phyloP scores from a whole-genome alignment of 2,329 filamentous ascomycete species.

The Beauveria australis region DNA sequence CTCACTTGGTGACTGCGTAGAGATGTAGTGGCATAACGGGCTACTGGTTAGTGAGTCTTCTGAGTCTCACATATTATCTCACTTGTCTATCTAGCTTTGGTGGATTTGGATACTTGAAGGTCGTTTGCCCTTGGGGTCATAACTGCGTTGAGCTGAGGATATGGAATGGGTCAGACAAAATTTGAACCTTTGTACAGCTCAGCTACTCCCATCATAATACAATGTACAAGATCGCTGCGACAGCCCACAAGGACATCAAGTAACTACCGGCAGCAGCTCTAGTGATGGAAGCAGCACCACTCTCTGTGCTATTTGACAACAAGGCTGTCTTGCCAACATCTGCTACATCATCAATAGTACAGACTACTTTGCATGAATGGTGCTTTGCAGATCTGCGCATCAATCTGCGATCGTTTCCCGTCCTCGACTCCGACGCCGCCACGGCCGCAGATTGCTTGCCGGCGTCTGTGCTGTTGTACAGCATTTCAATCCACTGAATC shows the following conservation, averaged over 20 bases:
- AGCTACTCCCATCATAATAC: background rate
- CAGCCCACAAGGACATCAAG: background rate
- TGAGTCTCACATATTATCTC: slow-evolving; percentile 1
- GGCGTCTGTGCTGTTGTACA: slow-evolving; percentile 39
- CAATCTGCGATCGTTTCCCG: slow-evolving; percentile 18
- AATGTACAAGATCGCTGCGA: background rate
- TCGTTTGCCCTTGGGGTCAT: too few relatives aligned
- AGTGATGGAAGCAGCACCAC: background rate
- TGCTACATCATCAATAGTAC: slow-evolving; percentile 26
- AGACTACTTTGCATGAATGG: slow-evolving; percentile 20
- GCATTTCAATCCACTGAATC: slow-evolving; percentile 55
- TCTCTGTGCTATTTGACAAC: slow-evolving; percentile 18
- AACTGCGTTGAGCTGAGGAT: too few relatives aligned
- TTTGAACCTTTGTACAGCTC: too few relatives aligned
- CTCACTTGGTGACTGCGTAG: slow-evolving; percentile 7
- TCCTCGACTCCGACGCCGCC: background rate
- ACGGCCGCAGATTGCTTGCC: slow-evolving; percentile 14
- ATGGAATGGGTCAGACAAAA: too few relatives aligned
- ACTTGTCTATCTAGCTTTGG: background rate
- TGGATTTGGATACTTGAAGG: background rate
- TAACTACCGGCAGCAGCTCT: background rate
- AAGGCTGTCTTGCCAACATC: slow-evolving; percentile 19
- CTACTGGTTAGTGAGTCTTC: background rate
- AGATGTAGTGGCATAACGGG: background rate
- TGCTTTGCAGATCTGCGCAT: slow-evolving; percentile 20